Base-by-base conservation (phyloP, 2,329 filamentous ascomycete species). In the Cercospora sesami region DNA sequence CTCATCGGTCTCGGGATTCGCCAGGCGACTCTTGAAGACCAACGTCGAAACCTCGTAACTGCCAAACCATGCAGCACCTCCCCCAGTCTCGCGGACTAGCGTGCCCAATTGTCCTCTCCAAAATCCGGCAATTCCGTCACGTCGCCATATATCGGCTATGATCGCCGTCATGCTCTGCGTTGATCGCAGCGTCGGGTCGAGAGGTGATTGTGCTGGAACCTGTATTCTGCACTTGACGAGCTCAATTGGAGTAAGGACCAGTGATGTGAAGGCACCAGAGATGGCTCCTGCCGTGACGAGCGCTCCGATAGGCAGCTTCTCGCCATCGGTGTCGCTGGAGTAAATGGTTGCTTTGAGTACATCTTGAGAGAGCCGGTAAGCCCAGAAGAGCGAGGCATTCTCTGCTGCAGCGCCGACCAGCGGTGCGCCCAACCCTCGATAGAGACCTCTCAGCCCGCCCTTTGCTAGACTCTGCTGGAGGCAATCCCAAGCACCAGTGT, bases 141-240 rank as follows among this genome's bases (percentile, higher is more conserved):
- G 89, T 8, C 88, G 89, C 76, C 93, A 96, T 8, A 98, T 88
- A 30, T 93, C 88, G 28, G 86, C 84, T 53, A 98, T 91, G 51
- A 97, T 89, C 5, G 86, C 81, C 12, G 92, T 77, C 0, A 93
- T 90, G 1, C 81, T 78, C 6, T 76, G 68, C 16, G 64, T 57
- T 33, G 65, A 64, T 12, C 70, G 67, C 10, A 76, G 68, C 1
- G 65, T 73, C 1, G 74, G 70, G 53, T 78, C 76, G 58, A 75
- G 53, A 14, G 72, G 64, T 1, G 75, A 74, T 59, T 81, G 77
- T 4, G 81, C 65, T 16, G 86, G 92, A 0, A 94, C 94, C 79
- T 99, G 95, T 82, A 99, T 96, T 81, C 95, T 96, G 86, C 95
- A 99, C 82, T 99, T 99, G 78, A 99, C 91, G 63, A 99, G 87